These are phyloP conservation scores for Aureobasidium leucospermi DNA, from an alignment of 2,329 filamentous ascomycete species.

Conservation along the genomic window DNA sequence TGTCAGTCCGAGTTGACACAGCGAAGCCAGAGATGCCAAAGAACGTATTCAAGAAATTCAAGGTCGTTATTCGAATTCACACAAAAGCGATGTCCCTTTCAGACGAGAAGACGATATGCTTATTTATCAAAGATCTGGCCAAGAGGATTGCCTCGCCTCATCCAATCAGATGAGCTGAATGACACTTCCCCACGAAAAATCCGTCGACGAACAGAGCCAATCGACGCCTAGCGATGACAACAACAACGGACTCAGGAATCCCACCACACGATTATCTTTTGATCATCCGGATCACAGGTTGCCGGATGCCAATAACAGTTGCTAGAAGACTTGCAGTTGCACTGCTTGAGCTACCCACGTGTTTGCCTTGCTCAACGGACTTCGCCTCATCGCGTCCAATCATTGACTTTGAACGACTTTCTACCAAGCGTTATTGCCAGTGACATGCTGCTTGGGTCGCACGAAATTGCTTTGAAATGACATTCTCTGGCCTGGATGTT, in stretches of 20 bases:
- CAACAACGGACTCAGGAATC: not conserved
- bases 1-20: too few relatives aligned
- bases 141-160: not conserved
- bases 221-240: not conserved
- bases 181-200: not conserved
- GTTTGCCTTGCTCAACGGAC: not conserved
- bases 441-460: not conserved
- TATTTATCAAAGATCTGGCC: not conserved
- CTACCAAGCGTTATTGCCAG: not conserved
- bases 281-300: not conserved
- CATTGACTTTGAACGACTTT: not conserved
- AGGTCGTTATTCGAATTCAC: too few relatives aligned
- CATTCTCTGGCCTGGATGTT: not conserved
- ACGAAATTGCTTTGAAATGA: not conserved
- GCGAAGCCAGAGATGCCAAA: too few relatives aligned
- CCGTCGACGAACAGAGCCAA: not conserved
- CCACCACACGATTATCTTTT: not conserved
- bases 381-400: not conserved
- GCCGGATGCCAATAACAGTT: not conserved
- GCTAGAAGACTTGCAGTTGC: not conserved
- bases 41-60: too few relatives aligned
- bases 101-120: not conserved
- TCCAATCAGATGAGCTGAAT: not conserved
- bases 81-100: not conserved
- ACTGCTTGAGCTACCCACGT: not conserved